Base-by-base conservation (phyloP, 2,329 filamentous ascomycete genomes). In the Fusarium tupiense region DNA sequence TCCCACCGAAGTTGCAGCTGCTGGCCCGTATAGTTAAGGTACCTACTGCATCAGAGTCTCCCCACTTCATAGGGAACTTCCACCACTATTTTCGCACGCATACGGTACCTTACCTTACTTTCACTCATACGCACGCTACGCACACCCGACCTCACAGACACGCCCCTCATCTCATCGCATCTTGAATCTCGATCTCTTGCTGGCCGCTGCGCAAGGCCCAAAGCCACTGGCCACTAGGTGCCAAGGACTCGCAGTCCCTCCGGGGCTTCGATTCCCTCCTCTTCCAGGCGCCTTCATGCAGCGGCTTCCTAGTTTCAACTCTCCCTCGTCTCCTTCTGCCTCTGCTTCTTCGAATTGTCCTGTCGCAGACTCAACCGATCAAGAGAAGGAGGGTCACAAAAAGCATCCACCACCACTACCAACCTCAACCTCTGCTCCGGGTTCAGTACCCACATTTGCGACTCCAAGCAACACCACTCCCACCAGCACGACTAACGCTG, bases 281-380 rank as follows among this genome's bases (percentile, higher is more conserved):
- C 66, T 62, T 69, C 72, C 71, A 74, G 76, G 76, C 77, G 79
- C 70, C 74, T 82, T 81, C 72, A 82, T 82, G 80, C 80, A 78
- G 72, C 75, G 78, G 67, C 69, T 70, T 67, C 71, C 77, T 52
- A 75, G 66, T 72, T 60, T 66, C 72, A 72, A 72, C 61, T 64
- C 77, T 74, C 57, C 59, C 64, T 71, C 77, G 58, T 61, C 73
- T 67, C 56, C 74, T 54, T 70, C 67, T 64, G 43, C 35, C 56
- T 56, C 61, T 49, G 26, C 61, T 26, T 60, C 67, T 53, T 70
- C 53, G 59, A 70, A 65, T 59, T 52, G 66, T 53, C 61, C 66
- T 37, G 37, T 47, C 24, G 52, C 60, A 43, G 68, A 77, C 44
- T 68, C 72, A 67, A 71, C 58, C 66, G 65, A 74, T 37, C 60